These are phyloP conservation scores for Leonotis leonurus DNA, from an alignment of 257 asterid species.

Conservation along the genomic window DNA sequence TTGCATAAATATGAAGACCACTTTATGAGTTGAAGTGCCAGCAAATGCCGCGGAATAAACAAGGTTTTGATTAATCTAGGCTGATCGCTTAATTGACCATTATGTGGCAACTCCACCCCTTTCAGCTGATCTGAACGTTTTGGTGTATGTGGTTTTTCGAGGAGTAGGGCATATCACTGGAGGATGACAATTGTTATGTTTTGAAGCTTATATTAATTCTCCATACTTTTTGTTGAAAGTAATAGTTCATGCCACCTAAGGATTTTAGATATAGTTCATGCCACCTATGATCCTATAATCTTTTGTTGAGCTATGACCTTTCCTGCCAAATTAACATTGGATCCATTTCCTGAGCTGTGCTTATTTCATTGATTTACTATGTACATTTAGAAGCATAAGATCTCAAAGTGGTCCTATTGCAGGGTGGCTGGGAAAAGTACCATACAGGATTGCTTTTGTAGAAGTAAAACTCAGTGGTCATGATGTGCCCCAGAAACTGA, in stretches of 20 bases:
- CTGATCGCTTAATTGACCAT: neutral
- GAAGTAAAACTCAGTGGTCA: neutral
- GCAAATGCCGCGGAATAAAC: neutral
- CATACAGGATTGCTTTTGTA: neutral
- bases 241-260: neutral
- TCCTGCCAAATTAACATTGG: neutral
- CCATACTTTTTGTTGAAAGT: constrained; percentile 1
- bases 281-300: neutral
- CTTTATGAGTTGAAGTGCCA: constrained; percentile 1
- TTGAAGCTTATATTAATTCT: neutral
- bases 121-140: neutral
- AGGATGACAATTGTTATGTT: neutral
- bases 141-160: neutral
- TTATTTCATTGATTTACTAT: neutral
- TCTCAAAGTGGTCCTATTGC: neutral
- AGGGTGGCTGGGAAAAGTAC: neutral
- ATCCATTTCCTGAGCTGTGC: neutral
- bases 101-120: neutral
- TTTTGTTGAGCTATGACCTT: neutral
- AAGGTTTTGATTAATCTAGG: neutral
- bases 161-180: neutral
- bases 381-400: constrained; percentile 3
- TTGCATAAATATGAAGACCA: neutral
- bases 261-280: neutral
- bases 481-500: neutral